phyloP scores from a whole-genome alignment of 2,329 filamentous ascomycete species.

The Anisogramma anomala region DNA sequence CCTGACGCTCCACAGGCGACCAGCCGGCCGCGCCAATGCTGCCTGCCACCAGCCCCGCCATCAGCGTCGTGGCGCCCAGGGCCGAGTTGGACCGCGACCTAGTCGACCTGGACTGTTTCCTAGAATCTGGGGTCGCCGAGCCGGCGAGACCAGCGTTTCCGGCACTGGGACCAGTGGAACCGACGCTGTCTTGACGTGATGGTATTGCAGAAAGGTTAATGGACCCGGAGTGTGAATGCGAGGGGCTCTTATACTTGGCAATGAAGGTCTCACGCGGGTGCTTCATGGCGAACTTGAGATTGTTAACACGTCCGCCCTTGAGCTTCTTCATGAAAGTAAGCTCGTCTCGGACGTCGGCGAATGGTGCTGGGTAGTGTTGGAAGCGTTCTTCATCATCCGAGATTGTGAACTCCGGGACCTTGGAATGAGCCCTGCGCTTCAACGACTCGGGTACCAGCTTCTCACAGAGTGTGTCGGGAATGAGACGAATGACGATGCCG shows the following conservation, averaged over 20 bases:
- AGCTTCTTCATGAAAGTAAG: slow-evolving; percentile 69
- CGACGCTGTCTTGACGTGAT: slow-evolving; percentile 42
- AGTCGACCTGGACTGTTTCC: slow-evolving; percentile 56
- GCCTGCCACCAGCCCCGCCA: slow-evolving; percentile 73
- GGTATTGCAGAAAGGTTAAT: slow-evolving; percentile 51
- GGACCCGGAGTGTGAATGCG: slow-evolving; percentile 53
- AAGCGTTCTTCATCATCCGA: slow-evolving; percentile 53
- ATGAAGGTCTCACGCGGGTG: slow-evolving; percentile 63
- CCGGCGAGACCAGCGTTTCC: slow-evolving; percentile 1
- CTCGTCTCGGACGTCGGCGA: slow-evolving; percentile 68
- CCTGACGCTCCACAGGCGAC: slow-evolving; percentile 54
- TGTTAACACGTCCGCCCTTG: slow-evolving; percentile 72
- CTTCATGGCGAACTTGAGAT: slow-evolving; percentile 65
- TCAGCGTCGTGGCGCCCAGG: slow-evolving; percentile 62
- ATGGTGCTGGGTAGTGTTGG: slow-evolving; percentile 56
- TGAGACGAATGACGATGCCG: slow-evolving; percentile 66
- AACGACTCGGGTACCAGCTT: slow-evolving; percentile 42
- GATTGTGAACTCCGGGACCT: slow-evolving; percentile 45
- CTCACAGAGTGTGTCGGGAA: slow-evolving; percentile 61
- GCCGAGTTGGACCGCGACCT: slow-evolving; percentile 55
- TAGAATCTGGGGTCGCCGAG: slow-evolving; percentile 39
- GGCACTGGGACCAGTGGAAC: slow-evolving; percentile 33
- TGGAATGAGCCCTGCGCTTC: slow-evolving; percentile 32
- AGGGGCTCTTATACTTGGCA: slow-evolving; percentile 49
- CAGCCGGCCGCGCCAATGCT: slow-evolving; percentile 59